Evolutionary conservation across 1,139 yeast genomes (phyloP).

Genomic region (Sugiyamaella japonica): DNA sequence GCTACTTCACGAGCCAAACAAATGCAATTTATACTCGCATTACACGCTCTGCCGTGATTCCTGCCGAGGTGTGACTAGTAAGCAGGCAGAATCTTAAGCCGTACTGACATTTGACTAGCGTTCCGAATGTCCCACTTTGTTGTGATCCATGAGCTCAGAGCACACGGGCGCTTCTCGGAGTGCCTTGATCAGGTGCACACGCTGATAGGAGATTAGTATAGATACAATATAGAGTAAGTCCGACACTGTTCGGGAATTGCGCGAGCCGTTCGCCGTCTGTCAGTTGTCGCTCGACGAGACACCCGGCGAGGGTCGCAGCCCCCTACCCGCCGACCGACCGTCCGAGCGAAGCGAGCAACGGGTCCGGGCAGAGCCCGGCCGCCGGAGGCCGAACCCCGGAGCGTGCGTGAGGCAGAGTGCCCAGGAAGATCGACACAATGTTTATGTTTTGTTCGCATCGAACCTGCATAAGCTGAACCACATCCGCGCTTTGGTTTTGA

Average conservation of each 20-base stretch:
- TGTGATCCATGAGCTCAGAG: no score
- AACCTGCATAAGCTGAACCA: background rate
- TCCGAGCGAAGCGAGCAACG: background rate
- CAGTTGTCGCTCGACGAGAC: no score
- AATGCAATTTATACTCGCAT: background rate
- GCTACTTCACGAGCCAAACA: background rate
- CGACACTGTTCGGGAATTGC: background rate
- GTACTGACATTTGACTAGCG: background rate
- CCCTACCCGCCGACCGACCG: no score
- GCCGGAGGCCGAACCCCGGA: background rate
- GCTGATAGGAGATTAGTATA: no score
- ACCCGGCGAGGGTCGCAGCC: no score
- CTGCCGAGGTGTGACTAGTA: background rate
- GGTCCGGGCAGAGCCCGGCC: constrained; percentile 2
- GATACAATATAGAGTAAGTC: no score
- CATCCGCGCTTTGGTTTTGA: background rate
- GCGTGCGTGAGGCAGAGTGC: background rate
- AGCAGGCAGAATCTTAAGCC: background rate
- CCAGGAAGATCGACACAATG: background rate
- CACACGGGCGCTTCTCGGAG: no score
- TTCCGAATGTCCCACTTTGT: no score
- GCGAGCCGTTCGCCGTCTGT: background rate
- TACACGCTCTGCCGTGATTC: background rate
- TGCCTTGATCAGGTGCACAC: no score
- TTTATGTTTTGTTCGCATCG: background rate